phyloP scores from a whole-genome alignment of 305 asterid genomes.

The Fraxinus paxiana region DNA sequence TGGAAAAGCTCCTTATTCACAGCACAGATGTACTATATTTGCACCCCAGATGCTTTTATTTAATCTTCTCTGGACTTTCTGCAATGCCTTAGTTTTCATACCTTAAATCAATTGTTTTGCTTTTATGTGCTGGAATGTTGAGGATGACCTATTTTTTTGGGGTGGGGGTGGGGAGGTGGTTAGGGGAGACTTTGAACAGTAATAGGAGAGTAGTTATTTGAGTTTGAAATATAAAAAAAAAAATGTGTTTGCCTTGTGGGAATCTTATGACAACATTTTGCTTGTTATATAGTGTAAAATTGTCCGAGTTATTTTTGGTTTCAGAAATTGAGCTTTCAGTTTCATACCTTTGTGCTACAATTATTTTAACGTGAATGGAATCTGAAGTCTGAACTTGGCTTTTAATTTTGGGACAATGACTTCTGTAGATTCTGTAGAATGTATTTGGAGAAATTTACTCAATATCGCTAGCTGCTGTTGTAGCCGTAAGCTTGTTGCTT shows the following conservation, averaged over 20 bases:
- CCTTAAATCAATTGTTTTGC: neutral
- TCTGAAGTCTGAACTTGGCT: neutral
- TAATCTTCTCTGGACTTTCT: conserved; percentile 5
- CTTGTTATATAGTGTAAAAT: neutral
- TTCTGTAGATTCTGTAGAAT: neutral
- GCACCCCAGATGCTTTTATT: neutral
- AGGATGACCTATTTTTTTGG: neutral
- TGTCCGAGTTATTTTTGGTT: neutral
- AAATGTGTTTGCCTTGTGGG: neutral
- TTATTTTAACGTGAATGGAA: neutral
- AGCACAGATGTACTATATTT: conserved; percentile 4
- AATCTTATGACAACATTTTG: neutral
- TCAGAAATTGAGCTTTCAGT: neutral
- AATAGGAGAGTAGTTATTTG: neutral
- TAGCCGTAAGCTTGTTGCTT: conserved; percentile 11
- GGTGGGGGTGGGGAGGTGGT: too few relatives aligned
- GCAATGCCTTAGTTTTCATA: neutral
- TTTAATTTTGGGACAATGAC: neutral
- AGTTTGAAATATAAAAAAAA: neutral
- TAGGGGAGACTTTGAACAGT: neutral
- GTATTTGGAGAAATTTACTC: neutral
- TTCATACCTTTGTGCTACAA: neutral
- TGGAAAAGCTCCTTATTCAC: conserved; percentile 4
- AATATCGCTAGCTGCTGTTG: neutral
- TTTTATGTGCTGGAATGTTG: conserved; percentile 7